Evolutionary conservation across 2,329 filamentous ascomycete species (phyloP), one percentile per base, ranked within the genome.

Genomic region (Pseudogymnoascus pannorum): DNA sequence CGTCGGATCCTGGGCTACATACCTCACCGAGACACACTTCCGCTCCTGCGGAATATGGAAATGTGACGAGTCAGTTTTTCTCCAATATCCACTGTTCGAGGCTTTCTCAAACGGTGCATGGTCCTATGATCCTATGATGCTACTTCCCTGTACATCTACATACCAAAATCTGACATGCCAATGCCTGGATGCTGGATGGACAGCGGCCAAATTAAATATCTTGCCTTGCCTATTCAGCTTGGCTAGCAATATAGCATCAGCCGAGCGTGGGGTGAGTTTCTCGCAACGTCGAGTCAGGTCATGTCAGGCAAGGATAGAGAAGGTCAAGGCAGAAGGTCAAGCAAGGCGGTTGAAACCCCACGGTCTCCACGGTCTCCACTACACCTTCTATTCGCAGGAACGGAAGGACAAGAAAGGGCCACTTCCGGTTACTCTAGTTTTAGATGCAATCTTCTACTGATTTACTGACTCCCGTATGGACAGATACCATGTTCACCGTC

Each of bases 201-300:
- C 42, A 20, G 42, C 42, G 5, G n/a, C n/a, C n/a, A 48, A 48
- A 48, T 48, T 48, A 44, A 44, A 24, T 20, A 48, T 48, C n/a
- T n/a, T n/a, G n/a, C n/a, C 12, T 20, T 48, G 42, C 20, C 42
- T 48, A 48, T 48, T 20, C 42, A 48, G 42, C 42, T 48, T 48
- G 42, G 42, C 42, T 48, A 7, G 42, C 1, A 24, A n/a, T n/a
- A 48, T 48, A 6, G 42, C 42, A 48, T 48, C 42, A 48, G 42
- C 42, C 42, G 20, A 48, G 20, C 42, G 42, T 48, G 42, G 42
- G 42, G 42, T 48, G 42, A 48, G 42, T 48, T 48, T 48, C 42
- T 48, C 42, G 24, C 20, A n/a, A n/a, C 20, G 42, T 48, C 42
- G 42, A 48, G 42, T 48, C 42, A 48, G 40, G 40, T 14, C 18